Conservation (phyloP, 2,329 filamentous ascomycete species). For the Scleromitrula shiraiana region DNA sequence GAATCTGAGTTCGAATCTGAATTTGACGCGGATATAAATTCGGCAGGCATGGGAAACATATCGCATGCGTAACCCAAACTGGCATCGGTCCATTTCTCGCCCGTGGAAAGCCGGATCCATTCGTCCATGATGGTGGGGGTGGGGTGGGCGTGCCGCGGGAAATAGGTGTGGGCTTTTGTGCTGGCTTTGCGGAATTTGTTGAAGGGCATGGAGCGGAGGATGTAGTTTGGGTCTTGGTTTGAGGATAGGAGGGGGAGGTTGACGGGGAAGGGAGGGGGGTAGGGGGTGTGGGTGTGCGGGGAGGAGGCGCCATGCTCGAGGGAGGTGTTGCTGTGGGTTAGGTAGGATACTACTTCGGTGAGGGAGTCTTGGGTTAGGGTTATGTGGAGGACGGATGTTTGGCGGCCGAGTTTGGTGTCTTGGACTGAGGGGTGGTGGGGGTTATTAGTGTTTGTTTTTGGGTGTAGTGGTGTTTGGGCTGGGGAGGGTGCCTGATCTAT, state of each 20-base stretch:
- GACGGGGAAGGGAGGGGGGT: conserved; percentile 30
- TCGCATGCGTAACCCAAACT: conserved; percentile 60
- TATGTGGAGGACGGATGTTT: conserved; percentile 56
- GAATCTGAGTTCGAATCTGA: conserved; percentile 22
- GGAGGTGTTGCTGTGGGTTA: conserved; percentile 55
- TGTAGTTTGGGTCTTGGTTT: conserved; percentile 42
- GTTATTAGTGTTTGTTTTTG: not conserved
- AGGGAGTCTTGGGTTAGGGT: conserved; percentile 47
- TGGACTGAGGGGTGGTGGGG: conserved; percentile 34
- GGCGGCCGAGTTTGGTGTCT: conserved; percentile 56
- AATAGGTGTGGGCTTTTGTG: conserved; percentile 42
- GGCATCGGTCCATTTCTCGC: conserved; percentile 53
- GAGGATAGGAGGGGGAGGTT: conserved; percentile 35
- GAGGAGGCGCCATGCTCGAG: conserved; percentile 50
- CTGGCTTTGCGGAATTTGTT: conserved; percentile 30
- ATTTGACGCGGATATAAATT: not conserved
- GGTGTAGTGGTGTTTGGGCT: no score
- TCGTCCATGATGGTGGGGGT: conserved; percentile 44
- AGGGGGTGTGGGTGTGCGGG: conserved; percentile 44
- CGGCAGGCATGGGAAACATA: conserved; percentile 42
- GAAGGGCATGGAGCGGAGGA: conserved; percentile 17
- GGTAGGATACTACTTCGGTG: conserved; percentile 55
- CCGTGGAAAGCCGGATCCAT: conserved; percentile 57
- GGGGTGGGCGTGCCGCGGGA: conserved; percentile 39
- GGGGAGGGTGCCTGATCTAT: no score